Evolutionary conservation across 371 early-diverging fungal genomes (phyloP), one percentile per base, ranked within the genome.

Genomic region (Mortierella sp.): DNA sequence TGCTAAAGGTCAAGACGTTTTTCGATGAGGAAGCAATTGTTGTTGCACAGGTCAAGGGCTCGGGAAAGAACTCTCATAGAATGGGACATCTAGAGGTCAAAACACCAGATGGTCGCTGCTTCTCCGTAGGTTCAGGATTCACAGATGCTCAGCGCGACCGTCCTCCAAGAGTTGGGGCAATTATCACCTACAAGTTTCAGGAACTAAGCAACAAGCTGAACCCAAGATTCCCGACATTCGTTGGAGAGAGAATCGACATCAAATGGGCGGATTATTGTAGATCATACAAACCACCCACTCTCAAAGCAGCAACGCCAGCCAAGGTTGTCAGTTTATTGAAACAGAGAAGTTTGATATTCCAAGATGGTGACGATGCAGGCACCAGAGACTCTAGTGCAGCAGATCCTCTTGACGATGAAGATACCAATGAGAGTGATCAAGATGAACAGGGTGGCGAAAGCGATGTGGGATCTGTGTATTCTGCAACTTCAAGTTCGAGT

Each of bases 11-110:
- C 71, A 91, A 91, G 76, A 84, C 74, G 3, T 90, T 90, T 52
- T 86, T 85, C 70, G 91, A 91, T 57, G 91, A 87, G 13, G 91
- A 91, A 62, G 90, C 90, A 1, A 68, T 77, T 11, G 87, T 91
- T 11, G 72, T 84, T 10, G 89, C 84, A 0, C 59, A 87, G 57
- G 85, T 85, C 57, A 67, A 70, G 33, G 85, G 89, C 67, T 70
- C 85, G 19, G 79, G 90, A 69, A 86, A 86, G 70, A 50, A 86
- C 67, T 70, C 64, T 11, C 84, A 81, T 36, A 78, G 83, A 22
- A 85, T 84, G 73, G 91, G 91, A 19, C 83, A 87, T 58, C 72
- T 90, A 19, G 80, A 77, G 60, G 86, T 86, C 74, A 66, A 68
- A 32, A 88, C 90, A 77, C 88, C 83, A 5, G 82, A 80, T 50